Conservation (phyloP, 345 rosid species). For the Lenwebbia sp. region DNA sequence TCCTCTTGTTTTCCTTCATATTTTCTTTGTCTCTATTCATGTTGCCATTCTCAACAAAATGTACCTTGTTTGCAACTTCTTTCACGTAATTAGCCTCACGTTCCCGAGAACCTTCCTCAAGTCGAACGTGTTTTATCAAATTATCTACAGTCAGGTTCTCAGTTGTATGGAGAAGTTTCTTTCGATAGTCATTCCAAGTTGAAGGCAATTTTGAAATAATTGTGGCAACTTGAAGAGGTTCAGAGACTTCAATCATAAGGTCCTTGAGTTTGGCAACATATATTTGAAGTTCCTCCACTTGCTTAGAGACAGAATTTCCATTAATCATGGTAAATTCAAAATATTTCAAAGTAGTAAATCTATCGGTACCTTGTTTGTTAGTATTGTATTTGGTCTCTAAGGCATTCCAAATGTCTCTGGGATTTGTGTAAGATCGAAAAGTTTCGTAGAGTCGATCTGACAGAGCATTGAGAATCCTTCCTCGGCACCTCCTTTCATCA, state of each 20-base stretch:
- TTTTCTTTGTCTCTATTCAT: neutral
- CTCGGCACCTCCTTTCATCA: neutral
- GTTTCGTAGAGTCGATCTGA: neutral
- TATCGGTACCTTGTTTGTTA: fast-evolving
- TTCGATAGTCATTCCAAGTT: too few species aligned
- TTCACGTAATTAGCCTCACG: neutral
- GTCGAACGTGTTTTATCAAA: neutral
- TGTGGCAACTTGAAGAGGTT: fast-evolving
- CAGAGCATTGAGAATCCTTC: neutral
- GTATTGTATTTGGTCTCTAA: neutral
- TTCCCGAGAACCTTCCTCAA: neutral
- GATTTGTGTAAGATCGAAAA: neutral
- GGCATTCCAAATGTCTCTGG: neutral
- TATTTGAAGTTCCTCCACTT: neutral
- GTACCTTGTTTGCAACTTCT: too few species aligned
- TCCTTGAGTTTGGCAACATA: neutral
- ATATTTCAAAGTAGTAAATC: neutral
- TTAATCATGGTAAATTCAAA: neutral
- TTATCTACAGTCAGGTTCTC: fast-evolving
- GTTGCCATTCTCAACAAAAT: neutral
- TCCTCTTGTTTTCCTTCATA: too few species aligned
- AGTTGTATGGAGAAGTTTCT: too few species aligned
- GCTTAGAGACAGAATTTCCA: neutral
- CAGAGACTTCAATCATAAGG: fast-evolving
- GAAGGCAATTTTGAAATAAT: neutral